phyloP scores from a whole-genome alignment of 768 basidiomycete species.

The Porpolomopsis calyptriformis region DNA sequence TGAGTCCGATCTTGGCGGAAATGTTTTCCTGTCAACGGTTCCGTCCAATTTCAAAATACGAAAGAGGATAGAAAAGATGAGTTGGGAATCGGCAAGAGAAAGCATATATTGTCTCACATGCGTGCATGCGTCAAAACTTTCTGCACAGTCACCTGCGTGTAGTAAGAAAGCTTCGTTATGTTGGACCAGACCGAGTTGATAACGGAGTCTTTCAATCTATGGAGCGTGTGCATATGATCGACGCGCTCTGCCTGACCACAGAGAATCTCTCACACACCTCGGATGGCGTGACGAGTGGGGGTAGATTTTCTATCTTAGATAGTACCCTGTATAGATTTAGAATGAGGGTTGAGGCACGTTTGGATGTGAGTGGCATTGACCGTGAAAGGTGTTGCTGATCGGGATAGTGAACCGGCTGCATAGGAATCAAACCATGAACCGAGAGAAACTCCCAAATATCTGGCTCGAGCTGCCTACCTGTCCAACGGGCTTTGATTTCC shows the following conservation, averaged over 20 bases:
- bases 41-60: too few species aligned
- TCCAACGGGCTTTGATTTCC: neutral
- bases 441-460: neutral
- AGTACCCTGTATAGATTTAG: conserved; percentile 44
- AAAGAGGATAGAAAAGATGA: too few species aligned
- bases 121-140: conserved; percentile 86
- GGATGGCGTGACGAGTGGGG: conserved; percentile 85
- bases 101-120: conserved; percentile 39
- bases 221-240: neutral
- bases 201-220: conserved; percentile 69
- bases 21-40: conserved; percentile 58
- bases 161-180: conserved; percentile 85
- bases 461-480: neutral
- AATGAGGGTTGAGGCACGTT: conserved; percentile 7
- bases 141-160: conserved; percentile 97
- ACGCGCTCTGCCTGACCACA: conserved; percentile 7
- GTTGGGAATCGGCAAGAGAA: conserved; percentile 3
- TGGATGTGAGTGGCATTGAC: conserved; percentile 24
- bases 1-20: conserved; percentile 77
- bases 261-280: conserved; percentile 49
- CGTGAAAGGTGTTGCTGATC: conserved; percentile 49
- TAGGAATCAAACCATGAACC: neutral
- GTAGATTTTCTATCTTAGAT: conserved; percentile 64
- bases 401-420: conserved; percentile 61
- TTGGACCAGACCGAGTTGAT: conserved; percentile 73